A percentile compares a stretch with the other conserved stretches of the same genome.
phyloP scores from a whole-genome alignment of 495 filamentous ascomycete species.

The Peziza echinospora region DNA sequence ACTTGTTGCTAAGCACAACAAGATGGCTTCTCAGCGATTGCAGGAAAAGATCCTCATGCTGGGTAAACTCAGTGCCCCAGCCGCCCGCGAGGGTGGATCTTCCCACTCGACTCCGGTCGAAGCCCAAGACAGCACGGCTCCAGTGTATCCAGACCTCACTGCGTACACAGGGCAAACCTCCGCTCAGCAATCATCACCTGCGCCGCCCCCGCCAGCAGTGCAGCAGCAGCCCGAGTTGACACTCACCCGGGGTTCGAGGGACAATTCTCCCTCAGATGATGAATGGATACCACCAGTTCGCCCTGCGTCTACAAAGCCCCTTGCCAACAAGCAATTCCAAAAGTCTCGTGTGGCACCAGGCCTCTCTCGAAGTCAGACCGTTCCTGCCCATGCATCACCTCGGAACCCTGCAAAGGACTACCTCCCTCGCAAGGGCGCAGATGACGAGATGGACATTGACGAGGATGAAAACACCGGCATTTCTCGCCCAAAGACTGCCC shows the following conservation, averaged over 20 bases:
- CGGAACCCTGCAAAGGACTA: background rate
- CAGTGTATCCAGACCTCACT: constrained; percentile 37
- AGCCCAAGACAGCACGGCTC: too few relatives aligned
- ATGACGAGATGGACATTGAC: too few relatives aligned
- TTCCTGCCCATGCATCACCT: background rate
- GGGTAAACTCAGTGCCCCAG: constrained; percentile 34
- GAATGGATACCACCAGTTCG: background rate
- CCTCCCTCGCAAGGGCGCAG: background rate
- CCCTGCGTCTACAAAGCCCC: background rate
- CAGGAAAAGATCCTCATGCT: constrained; percentile 89
- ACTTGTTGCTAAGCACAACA: constrained; percentile 37
- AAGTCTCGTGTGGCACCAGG: too few relatives aligned
- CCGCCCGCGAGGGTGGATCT: constrained; percentile 13
- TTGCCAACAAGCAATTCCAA: background rate
- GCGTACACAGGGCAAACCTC: too few relatives aligned
- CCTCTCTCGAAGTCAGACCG: background rate
- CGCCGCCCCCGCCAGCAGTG: too few relatives aligned
- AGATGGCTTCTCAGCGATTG: constrained; percentile 73
- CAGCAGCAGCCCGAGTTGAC: background rate
- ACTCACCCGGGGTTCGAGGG: background rate
- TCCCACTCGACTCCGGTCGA: constrained; percentile 17
- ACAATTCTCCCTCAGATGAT: background rate
- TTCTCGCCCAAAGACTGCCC: background rate
- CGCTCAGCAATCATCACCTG: too few relatives aligned
- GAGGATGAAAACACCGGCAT: background rate